These are phyloP conservation scores for Populus alba DNA, from an alignment of 345 rosid genomes.

Conservation along the genomic window DNA sequence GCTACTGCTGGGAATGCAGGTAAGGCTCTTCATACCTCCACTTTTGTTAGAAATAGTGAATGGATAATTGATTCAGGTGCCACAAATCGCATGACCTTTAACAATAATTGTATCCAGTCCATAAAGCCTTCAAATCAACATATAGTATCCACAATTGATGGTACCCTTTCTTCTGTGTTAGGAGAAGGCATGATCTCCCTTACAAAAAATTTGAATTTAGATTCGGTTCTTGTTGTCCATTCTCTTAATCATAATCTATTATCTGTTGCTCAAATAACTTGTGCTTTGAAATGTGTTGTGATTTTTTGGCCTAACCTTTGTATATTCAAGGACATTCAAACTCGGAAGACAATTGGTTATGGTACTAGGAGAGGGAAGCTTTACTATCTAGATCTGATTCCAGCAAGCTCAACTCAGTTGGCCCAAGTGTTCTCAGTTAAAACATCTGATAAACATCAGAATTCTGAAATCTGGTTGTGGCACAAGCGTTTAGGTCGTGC, in stretches of 20 bases:
- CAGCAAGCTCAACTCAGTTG: no score
- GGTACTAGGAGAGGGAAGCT: no score
- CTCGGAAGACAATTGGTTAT: no score
- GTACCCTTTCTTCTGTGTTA: neutral
- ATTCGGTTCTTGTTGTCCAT: neutral
- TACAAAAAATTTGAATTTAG: neutral
- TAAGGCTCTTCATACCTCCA: neutral
- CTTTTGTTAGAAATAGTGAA: neutral
- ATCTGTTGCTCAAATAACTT: neutral
- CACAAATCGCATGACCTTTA: neutral
- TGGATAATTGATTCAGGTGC: neutral
- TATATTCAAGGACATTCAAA: no score
- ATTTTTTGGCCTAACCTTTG: neutral
- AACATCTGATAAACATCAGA: no score
- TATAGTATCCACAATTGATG: neutral
- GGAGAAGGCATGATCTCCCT: neutral
- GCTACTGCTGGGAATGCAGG: neutral
- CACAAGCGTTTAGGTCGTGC: neutral
- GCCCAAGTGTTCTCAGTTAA: no score
- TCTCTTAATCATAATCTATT: neutral
- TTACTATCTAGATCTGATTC: no score
- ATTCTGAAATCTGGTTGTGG: no score
- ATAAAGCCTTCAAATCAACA: neutral
- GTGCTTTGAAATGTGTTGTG: neutral
- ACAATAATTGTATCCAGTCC: neutral